Evolutionary conservation across 306 rosid species (phyloP).

Genomic region (Vigna hirtella): DNA sequence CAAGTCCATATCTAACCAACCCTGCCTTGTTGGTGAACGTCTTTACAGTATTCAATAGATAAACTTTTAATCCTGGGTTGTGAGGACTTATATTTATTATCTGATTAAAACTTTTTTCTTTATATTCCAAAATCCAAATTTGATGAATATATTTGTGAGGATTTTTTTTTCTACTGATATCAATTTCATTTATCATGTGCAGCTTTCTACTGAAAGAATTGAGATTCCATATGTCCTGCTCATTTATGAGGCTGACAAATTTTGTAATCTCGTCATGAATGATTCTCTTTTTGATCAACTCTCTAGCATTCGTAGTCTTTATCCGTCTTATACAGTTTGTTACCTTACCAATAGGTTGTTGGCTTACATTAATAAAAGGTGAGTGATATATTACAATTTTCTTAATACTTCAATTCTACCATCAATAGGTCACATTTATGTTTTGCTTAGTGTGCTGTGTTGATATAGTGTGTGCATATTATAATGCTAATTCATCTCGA

Average conservation of each 20-base stretch:
- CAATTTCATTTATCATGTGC: slow-evolving; percentile 52
- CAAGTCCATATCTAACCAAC: too few species aligned
- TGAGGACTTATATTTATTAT: slow-evolving; percentile 20
- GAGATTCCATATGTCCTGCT: slow-evolving; percentile 77
- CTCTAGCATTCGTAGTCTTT: slow-evolving; percentile 63
- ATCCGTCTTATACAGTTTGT: slow-evolving; percentile 85
- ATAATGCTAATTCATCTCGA: slow-evolving; percentile 15
- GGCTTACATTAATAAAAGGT: slow-evolving; percentile 87
- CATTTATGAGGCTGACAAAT: slow-evolving; percentile 77
- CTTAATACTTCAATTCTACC: slow-evolving; percentile 11
- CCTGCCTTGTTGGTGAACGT: too few species aligned
- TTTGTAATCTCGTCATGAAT: slow-evolving; percentile 67
- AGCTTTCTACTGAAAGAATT: slow-evolving; percentile 63
- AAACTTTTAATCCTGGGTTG: neutral
- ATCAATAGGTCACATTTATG: slow-evolving; percentile 14
- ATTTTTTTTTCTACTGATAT: slow-evolving; percentile 31
- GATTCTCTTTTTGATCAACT: slow-evolving; percentile 70
- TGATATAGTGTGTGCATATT: slow-evolving; percentile 2
- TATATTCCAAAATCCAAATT: slow-evolving; percentile 5
- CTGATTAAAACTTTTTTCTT: slow-evolving; percentile 8
- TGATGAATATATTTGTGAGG: slow-evolving; percentile 22
- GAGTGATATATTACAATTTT: slow-evolving; percentile 38
- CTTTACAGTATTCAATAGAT: too few species aligned
- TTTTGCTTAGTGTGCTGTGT: slow-evolving; percentile 18
- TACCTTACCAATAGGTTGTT: slow-evolving; percentile 81